A percentile compares a stretch with the other conserved stretches of the same genome.
Evolutionary conservation across 73 alveolate genomes (phyloP).

Genomic region (Tetrahymena borealis): DNA sequence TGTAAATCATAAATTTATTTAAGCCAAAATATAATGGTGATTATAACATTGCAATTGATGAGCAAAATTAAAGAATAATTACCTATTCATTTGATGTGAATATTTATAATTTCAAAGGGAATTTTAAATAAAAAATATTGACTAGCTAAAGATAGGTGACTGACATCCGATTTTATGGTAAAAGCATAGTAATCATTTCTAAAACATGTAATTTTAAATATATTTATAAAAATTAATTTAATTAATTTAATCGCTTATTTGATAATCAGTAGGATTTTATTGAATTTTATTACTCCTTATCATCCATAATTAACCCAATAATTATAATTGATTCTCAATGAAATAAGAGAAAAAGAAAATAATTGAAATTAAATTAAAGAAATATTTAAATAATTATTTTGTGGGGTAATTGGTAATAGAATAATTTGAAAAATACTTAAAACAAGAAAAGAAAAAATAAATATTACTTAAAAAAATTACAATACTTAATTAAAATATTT

Average conservation of each 20-base stretch:
- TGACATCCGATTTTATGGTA: not conserved
- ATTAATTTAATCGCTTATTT: too few relatives aligned
- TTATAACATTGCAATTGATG: not conserved
- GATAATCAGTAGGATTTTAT: too few relatives aligned
- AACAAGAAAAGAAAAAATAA: too few relatives aligned
- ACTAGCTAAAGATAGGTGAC: not conserved
- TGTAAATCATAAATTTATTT: not conserved
- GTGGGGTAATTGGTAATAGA: too few relatives aligned
- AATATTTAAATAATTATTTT: too few relatives aligned
- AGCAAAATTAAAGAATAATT: not conserved
- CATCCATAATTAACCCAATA: too few relatives aligned
- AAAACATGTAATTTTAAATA: not conserved
- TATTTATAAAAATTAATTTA: not conserved
- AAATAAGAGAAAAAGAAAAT: too few relatives aligned
- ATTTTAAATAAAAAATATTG: not conserved
- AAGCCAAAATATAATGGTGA: not conserved
- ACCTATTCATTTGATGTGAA: not conserved
- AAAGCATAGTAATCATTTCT: not conserved
- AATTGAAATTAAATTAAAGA: too few relatives aligned
- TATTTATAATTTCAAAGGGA: not conserved
- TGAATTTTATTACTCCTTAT: too few relatives aligned
- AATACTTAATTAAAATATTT: not conserved
- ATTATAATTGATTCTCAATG: too few relatives aligned
- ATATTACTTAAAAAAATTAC: too few relatives aligned
- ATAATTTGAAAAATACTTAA: too few relatives aligned